These are phyloP conservation scores for Saccharomycopsis microspora DNA, from an alignment of 805 yeast species.

Conservation along the genomic window DNA sequence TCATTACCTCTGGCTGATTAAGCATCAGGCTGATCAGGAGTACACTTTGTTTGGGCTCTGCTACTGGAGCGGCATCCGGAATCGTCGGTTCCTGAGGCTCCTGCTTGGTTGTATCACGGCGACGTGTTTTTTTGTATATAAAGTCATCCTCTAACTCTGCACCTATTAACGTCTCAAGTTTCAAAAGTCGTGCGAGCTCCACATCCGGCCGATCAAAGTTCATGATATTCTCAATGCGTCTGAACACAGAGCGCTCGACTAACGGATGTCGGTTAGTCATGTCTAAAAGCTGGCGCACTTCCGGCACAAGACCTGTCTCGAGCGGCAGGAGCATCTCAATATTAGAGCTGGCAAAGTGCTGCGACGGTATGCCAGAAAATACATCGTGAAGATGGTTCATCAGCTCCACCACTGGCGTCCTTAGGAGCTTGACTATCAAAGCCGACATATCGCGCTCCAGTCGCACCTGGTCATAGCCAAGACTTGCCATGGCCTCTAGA, in stretches of 20 bases:
- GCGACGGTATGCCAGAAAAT: background rate
- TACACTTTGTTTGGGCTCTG: no score
- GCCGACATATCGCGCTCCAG: background rate
- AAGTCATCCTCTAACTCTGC: background rate
- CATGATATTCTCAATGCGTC: background rate
- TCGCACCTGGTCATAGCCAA: background rate
- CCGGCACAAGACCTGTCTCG: background rate
- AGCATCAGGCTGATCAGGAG: no score
- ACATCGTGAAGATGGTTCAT: conserved; percentile 1
- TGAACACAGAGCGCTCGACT: background rate
- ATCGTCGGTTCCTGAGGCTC: no score
- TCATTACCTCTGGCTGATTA: no score
- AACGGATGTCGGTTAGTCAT: background rate
- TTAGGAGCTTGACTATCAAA: background rate
- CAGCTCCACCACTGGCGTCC: conserved; percentile 1
- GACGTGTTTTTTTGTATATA: background rate
- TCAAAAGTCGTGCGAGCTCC: background rate
- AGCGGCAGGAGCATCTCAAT: background rate
- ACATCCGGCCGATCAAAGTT: background rate
- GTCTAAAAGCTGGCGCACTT: background rate
- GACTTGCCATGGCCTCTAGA: background rate
- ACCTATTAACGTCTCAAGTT: background rate
- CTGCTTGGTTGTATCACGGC: no score
- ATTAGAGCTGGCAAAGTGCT: background rate
- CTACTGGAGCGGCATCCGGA: no score